phyloP scores from a whole-genome alignment of 768 basidiomycete species.

The Hygrophorus pudorinus region DNA sequence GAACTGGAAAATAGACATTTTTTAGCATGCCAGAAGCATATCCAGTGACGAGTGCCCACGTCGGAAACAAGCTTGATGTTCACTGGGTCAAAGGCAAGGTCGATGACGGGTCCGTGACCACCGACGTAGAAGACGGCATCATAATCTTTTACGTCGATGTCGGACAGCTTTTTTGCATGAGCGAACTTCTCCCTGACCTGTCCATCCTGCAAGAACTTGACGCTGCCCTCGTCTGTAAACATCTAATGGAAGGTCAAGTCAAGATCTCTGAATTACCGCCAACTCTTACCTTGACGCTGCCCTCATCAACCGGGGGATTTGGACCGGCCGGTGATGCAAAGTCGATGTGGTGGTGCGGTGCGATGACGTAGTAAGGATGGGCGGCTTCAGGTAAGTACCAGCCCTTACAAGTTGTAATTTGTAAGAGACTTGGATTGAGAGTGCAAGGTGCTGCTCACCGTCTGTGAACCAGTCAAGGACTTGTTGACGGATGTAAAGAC shows the following conservation, averaged over 20 bases:
- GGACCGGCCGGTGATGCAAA: slow-evolving; percentile 55
- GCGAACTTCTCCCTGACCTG: slow-evolving; percentile 42
- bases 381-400: slow-evolving; percentile 75
- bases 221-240: slow-evolving; percentile 42
- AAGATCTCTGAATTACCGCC: neutral
- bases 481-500: slow-evolving; percentile 63
- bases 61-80: slow-evolving; percentile 50
- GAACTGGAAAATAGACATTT: slow-evolving; percentile 32
- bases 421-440: neutral
- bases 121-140: slow-evolving; percentile 73
- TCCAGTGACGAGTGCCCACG: slow-evolving; percentile 24
- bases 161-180: slow-evolving; percentile 48
- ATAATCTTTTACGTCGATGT: slow-evolving; percentile 52
- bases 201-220: slow-evolving; percentile 50
- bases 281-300: slow-evolving; percentile 37
- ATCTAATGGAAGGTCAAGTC: neutral
- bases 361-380: slow-evolving; percentile 56
- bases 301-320: slow-evolving; percentile 59
- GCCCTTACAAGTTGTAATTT: slow-evolving; percentile 38
- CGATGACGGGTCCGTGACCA: slow-evolving; percentile 70
- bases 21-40: slow-evolving; percentile 1
- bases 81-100: slow-evolving; percentile 47
- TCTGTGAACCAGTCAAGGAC: slow-evolving; percentile 39
- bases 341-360: slow-evolving; percentile 40
- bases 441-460: slow-evolving; percentile 25